Conservation (phyloP, 495 filamentous ascomycete species). For the Penicillium coffeae region DNA sequence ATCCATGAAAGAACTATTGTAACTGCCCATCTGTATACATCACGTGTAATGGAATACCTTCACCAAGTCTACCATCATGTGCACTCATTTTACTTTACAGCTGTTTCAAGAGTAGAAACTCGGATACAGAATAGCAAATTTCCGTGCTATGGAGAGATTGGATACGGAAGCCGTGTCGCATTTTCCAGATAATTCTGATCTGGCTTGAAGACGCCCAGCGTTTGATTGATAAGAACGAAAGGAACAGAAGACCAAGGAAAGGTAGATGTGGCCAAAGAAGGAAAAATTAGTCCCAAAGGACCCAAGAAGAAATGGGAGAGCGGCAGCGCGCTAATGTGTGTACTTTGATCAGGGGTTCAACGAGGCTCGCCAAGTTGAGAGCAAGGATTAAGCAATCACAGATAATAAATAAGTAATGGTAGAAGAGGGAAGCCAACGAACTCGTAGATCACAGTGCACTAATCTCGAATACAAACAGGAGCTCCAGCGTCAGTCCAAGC, state of each 20-base stretch:
- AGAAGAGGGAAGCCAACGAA: conserved; percentile 28
- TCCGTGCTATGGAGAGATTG: no score
- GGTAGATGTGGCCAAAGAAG: not conserved
- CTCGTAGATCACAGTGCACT: conserved; percentile 36
- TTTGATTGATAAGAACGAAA: not conserved
- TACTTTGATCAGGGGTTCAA: conserved; percentile 7
- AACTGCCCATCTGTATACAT: no score
- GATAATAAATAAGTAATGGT: conserved; percentile 32
- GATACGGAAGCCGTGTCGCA: no score
- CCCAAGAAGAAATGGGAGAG: conserved; percentile 4
- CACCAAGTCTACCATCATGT: no score
- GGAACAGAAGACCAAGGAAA: not conserved
- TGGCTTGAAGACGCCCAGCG: not conserved
- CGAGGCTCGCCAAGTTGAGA: conserved; percentile 8
- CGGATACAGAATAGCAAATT: no score
- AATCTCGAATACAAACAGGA: conserved; percentile 32
- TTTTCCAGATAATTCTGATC: not conserved
- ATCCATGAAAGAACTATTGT: no score
- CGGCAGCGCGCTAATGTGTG: conserved; percentile 2
- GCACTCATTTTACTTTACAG: no score
- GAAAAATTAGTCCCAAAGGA: not conserved
- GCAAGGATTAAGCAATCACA: conserved; percentile 34
- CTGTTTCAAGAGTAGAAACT: no score
- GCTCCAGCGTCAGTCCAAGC: conserved; percentile 8
- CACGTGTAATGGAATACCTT: no score